A percentile compares a stretch with the other conserved stretches of the same genome.
Conservation (phyloP, 148 eudicot genomes). For the Diospyros lotus region DNA sequence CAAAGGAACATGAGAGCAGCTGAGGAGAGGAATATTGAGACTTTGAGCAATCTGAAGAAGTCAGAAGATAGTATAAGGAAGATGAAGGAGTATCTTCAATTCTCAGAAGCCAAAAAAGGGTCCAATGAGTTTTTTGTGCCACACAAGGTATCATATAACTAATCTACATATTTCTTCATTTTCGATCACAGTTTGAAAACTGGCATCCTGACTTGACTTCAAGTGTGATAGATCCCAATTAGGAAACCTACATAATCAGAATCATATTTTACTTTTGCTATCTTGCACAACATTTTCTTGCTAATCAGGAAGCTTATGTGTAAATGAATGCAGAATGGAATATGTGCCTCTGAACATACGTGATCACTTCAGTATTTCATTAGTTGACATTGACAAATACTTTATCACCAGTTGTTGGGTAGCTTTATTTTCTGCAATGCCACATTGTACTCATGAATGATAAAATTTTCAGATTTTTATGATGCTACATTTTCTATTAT, state of each 20-base stretch:
- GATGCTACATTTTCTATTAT: too few relatives aligned
- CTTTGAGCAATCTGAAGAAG: slow-evolving; percentile 23
- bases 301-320: too few relatives aligned
- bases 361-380: too few relatives aligned
- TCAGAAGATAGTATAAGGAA: slow-evolving; percentile 23
- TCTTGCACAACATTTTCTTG: too few relatives aligned
- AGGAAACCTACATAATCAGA: not conserved
- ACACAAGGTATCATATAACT: slow-evolving; percentile 18
- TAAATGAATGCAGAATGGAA: too few relatives aligned
- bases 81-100: slow-evolving; percentile 13
- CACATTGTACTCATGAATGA: too few relatives aligned
- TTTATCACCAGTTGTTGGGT: too few relatives aligned
- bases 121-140: not conserved
- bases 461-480: too few relatives aligned
- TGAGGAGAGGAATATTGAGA: slow-evolving; percentile 24
- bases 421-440: too few relatives aligned
- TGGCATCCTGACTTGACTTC: not conserved
- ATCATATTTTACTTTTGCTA: not conserved
- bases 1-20: slow-evolving; percentile 17
- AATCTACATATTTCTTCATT: not conserved
- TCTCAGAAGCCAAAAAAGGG: slow-evolving; percentile 11
- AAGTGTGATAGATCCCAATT: not conserved
- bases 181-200: not conserved
- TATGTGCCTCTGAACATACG: too few relatives aligned
- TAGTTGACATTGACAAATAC: too few relatives aligned